Evolutionary conservation across 768 basidiomycete genomes (phyloP).

Genomic region (Leccinum pellstonianum): DNA sequence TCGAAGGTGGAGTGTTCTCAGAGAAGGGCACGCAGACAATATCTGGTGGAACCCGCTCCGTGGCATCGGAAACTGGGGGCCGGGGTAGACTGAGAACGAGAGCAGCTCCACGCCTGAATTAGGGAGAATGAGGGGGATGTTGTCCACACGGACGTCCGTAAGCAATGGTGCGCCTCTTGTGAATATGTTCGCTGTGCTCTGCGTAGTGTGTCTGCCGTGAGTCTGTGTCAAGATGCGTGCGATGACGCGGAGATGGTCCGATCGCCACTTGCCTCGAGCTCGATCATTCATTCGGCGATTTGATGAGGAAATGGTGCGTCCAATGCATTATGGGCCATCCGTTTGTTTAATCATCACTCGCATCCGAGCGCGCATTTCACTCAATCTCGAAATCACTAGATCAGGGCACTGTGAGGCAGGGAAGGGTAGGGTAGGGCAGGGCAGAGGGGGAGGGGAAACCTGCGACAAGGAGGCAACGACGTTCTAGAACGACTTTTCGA

Average conservation of each 20-base stretch:
- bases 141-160: constrained; percentile 34
- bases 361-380: background rate
- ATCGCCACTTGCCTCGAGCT: background rate
- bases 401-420: background rate
- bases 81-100: constrained; percentile 35
- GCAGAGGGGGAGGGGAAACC: background rate
- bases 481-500: background rate
- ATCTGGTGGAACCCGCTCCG: constrained; percentile 24
- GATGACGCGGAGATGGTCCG: background rate
- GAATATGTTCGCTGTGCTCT: constrained; percentile 24
- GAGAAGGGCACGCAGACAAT: constrained; percentile 19
- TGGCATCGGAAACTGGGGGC: constrained; percentile 31
- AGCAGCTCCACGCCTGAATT: constrained; percentile 22
- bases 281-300: background rate
- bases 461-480: background rate
- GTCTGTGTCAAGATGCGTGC: background rate
- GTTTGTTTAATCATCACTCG: background rate
- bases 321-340: background rate
- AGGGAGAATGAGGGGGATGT: constrained; percentile 28
- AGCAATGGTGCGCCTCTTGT: constrained; percentile 33
- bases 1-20: constrained; percentile 15
- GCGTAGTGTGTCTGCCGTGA: background rate
- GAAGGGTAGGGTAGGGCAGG: background rate
- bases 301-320: background rate
- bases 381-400: background rate